These are phyloP conservation scores for Hordeum pubiflorum DNA, from an alignment of 202 grass and related monocot species.

Conservation along the genomic window DNA sequence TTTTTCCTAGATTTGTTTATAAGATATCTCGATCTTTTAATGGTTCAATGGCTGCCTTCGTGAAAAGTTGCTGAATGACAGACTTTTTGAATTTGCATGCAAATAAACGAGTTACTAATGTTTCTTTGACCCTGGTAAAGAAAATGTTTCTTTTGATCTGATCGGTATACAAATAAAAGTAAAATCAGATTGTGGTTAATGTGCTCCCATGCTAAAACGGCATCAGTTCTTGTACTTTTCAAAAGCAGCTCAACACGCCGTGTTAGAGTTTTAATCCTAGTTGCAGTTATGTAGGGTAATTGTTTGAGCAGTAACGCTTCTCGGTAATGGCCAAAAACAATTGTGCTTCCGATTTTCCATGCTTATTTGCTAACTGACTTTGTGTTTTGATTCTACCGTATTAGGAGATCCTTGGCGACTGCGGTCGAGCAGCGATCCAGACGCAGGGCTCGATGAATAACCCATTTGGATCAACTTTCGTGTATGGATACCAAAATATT, in stretches of 20 bases:
- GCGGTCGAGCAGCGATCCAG: conserved; percentile 92
- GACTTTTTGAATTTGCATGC: neutral
- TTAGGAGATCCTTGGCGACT: conserved; percentile 83
- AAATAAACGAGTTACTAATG: neutral
- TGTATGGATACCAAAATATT: conserved; percentile 93
- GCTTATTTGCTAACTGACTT: neutral
- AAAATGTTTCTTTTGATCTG: neutral
- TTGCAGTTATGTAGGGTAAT: neutral
- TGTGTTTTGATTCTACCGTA: neutral
- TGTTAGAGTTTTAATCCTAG: neutral
- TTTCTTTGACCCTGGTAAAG: neutral
- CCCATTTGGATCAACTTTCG: conserved; percentile 94
- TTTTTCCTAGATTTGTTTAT: conserved; percentile 6
- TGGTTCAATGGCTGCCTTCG: neutral
- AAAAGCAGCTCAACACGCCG: neutral
- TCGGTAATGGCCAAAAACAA: neutral
- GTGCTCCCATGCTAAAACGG: neutral
- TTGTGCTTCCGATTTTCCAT: neutral
- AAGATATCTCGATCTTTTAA: neutral
- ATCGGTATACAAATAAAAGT: neutral
- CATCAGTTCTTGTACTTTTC: conserved; percentile 1
- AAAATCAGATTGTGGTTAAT: neutral
- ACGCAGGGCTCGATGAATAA: conserved; percentile 97
- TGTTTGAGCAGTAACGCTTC: neutral
- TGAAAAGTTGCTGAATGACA: neutral